Percentiles rank a stretch among this genome's conserved stretches.
These are phyloP conservation scores for Candida michaelii DNA, from an alignment of 805 yeast species.

Conservation along the genomic window DNA sequence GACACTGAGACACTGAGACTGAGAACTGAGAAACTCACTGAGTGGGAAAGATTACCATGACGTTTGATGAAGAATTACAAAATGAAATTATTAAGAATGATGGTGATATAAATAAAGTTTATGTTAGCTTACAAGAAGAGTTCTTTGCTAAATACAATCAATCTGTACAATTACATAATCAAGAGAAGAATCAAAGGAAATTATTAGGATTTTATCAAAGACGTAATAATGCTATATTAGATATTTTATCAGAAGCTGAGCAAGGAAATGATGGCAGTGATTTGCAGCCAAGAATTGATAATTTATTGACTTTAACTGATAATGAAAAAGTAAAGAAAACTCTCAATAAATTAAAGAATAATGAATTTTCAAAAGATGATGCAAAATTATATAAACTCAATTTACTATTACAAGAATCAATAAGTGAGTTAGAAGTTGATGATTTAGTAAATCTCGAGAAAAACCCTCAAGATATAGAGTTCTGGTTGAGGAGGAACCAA, in stretches of 20 bases:
- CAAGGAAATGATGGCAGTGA: constrained; percentile 2
- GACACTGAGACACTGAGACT: no score
- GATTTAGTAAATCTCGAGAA: constrained; percentile 33
- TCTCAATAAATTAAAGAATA: not conserved
- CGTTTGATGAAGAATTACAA: constrained; percentile 11
- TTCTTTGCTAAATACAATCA: constrained; percentile 12
- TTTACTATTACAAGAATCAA: constrained; percentile 33
- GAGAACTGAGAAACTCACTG: not conserved
- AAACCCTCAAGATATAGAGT: constrained; percentile 41
- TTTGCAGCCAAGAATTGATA: constrained; percentile 19
- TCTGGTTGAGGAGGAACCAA: constrained; percentile 39
- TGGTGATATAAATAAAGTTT: constrained; percentile 16
- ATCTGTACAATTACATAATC: constrained; percentile 22
- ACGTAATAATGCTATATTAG: constrained; percentile 37
- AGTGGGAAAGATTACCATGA: not conserved
- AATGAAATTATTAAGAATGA: constrained; percentile 11
- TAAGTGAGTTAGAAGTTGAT: constrained; percentile 39
- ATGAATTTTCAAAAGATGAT: constrained; percentile 9
- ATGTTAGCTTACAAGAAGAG: constrained; percentile 12
- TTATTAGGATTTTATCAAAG: constrained; percentile 33
- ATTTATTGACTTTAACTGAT: constrained; percentile 24
- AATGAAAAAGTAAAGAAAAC: constrained; percentile 14
- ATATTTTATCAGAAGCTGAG: constrained; percentile 17
- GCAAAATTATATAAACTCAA: constrained; percentile 16
- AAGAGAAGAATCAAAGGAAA: constrained; percentile 37